Base-by-base conservation (phyloP, 2,329 filamentous ascomycete species). In the Venturia effusa region DNA sequence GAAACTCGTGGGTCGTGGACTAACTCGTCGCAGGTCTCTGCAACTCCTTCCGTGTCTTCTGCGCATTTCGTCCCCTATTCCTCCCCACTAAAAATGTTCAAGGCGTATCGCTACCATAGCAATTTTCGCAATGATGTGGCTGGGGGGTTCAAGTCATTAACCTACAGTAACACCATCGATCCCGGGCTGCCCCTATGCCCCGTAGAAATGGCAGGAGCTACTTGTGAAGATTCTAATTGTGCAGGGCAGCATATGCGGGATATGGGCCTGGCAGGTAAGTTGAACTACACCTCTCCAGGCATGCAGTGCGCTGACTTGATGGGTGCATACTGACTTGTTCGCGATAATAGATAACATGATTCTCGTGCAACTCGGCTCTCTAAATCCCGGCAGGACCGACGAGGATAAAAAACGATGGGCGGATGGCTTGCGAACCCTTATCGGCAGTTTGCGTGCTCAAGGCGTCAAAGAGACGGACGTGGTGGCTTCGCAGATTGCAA, bases 151-250 rank as follows among this genome's bases (percentile, higher is more conserved):
- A 87, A 88, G 72, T 97, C 94, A 67, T 81, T 95, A 79, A 97
- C 92, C 54, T 97, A 93, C 78, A 97, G 90, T 77, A 90, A 96
- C 76, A 88, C 87, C 69, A 96, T 99, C 75, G 86, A 97, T 73
- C 81, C 86, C 30, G 81, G 84, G 66, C 86, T 83, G 69, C 83
- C 84, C 66, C 72, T 97, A 60, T 99, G 94, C 75, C 87, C 85
- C 43, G 88, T 84, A 70, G 90, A 96, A 74, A 78, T 89, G 67
- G 80, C 81, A 59, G 86, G 86, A 62, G 85, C 85, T 66, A 78
- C 81, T 68, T 97, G 94, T 82, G 87, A 88, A 68, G 89, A 92
- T 71, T 74, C 78, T 65, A 79, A 83, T 63, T 99, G 94, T 77
- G 78, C 84, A 64, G 87, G 78, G 68, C 87, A 97, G 79, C 94